Conservation (phyloP, 169 alveolate species). For the Besnoitia besnoiti region DNA sequence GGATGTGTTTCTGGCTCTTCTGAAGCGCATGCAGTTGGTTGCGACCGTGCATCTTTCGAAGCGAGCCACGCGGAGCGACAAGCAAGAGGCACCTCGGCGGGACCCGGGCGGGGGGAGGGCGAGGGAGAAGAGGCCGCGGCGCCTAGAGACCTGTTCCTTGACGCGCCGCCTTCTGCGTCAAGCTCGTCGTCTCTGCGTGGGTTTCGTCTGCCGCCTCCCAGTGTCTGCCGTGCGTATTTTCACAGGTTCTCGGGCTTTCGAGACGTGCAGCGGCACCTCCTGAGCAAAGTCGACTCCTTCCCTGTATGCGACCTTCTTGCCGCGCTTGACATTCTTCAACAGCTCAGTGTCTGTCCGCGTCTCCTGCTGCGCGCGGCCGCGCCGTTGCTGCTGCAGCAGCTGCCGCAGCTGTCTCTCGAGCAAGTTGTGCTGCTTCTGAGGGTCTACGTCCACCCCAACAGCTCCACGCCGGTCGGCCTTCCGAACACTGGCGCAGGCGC, state of each 20-base stretch:
- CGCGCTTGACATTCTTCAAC: conserved; percentile 17
- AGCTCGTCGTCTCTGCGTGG: background rate
- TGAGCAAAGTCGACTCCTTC: conserved; percentile 39
- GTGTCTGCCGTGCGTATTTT: conserved; percentile 20
- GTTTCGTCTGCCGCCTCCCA: background rate
- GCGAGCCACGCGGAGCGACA: background rate
- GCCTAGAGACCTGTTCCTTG: background rate
- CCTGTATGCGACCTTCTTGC: conserved; percentile 41
- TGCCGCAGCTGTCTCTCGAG: conserved; percentile 38
- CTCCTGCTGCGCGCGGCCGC: conserved; percentile 65
- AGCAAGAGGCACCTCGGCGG: background rate
- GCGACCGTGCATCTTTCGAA: conserved; percentile 22
- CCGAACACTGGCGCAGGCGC: background rate
- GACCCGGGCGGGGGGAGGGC: background rate
- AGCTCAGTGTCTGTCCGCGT: conserved; percentile 48
- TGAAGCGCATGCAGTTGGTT: conserved; percentile 18
- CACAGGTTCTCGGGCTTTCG: background rate
- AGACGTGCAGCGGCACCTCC: conserved; percentile 32
- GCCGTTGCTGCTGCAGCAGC: conserved; percentile 60
- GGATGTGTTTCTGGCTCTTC: background rate
- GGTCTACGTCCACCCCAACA: conserved; percentile 50
- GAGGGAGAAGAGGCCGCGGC: background rate
- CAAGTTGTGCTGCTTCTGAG: conserved; percentile 36
- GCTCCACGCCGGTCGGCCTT: background rate
- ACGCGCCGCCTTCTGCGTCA: background rate